These are phyloP conservation scores for Eimeria acervulina DNA, from an alignment of 169 alveolate genomes.

Conservation along the genomic window DNA sequence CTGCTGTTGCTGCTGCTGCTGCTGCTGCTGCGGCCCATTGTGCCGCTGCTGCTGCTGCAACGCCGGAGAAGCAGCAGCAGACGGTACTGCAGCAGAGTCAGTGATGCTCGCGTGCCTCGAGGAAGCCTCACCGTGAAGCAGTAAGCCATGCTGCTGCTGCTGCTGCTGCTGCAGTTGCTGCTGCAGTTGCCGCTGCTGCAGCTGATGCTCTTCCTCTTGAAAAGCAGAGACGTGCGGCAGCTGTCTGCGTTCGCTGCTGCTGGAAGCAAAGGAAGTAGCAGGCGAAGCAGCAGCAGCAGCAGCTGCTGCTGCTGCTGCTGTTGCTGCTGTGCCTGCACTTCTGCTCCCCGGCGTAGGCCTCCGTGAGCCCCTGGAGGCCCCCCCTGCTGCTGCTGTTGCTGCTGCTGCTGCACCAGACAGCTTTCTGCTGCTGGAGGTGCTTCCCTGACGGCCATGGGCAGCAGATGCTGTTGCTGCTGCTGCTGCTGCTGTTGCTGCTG, in stretches of 20 bases:
- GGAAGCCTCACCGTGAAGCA: background rate
- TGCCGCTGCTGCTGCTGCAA: slow-evolving; percentile 37
- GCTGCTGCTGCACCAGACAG: slow-evolving; percentile 21
- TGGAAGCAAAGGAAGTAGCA: slow-evolving; percentile 11
- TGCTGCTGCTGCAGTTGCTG: slow-evolving; percentile 41
- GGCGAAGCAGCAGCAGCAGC: slow-evolving; percentile 40
- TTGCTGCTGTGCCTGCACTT: background rate
- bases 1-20: too few species aligned
- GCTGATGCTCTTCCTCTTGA: background rate
- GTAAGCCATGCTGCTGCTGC: background rate
- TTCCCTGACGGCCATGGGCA: background rate
- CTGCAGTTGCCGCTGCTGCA: slow-evolving; percentile 29
- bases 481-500: slow-evolving; percentile 17
- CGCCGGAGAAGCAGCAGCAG: background rate
- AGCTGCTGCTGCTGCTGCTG: background rate
- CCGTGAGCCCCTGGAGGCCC: background rate
- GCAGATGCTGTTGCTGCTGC: background rate
- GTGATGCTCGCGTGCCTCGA: slow-evolving; percentile 6
- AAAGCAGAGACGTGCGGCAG: background rate
- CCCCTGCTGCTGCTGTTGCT: slow-evolving; percentile 52
- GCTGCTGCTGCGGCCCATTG: too few species aligned
- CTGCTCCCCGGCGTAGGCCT: background rate
- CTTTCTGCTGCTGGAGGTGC: background rate
- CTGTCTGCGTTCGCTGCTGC: slow-evolving; percentile 13
- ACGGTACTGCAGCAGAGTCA: background rate